Conservation (phyloP, 2,329 filamentous ascomycete genomes). For the Spiromastix sp. region DNA sequence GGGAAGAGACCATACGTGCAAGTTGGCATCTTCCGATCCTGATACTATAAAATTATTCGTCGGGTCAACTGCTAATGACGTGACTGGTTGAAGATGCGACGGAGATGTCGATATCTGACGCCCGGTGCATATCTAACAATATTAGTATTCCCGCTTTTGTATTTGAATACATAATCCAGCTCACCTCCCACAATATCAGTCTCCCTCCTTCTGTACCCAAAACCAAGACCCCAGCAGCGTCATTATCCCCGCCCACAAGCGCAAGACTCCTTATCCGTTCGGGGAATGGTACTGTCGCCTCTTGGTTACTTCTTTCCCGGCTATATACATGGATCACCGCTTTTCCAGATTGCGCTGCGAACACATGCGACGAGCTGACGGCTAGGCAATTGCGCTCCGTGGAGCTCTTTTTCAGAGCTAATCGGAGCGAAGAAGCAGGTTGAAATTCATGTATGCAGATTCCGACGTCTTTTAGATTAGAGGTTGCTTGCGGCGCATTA, state of each 20-base stretch:
- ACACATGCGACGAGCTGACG: constrained; percentile 71
- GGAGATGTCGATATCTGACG: constrained; percentile 35
- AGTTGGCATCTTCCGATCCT: constrained; percentile 60
- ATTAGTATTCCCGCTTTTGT: constrained; percentile 5
- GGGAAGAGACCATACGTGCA: constrained; percentile 83
- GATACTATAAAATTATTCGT: constrained; percentile 45
- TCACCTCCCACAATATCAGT: constrained; percentile 85
- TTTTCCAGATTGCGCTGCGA: constrained; percentile 84
- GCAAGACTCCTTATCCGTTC: constrained; percentile 74
- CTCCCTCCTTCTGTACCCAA: constrained; percentile 78
- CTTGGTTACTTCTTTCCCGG: constrained; percentile 71
- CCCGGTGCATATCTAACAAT: constrained; percentile 31
- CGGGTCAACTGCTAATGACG: constrained; percentile 59
- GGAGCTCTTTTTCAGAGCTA: constrained; percentile 85
- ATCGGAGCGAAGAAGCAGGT: constrained; percentile 63
- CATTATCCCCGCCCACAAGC: constrained; percentile 53
- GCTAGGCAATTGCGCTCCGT: constrained; percentile 70
- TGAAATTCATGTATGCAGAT: constrained; percentile 79
- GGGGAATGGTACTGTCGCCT: constrained; percentile 76
- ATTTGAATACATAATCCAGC: constrained; percentile 18
- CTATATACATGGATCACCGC: constrained; percentile 90
- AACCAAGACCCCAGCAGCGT: constrained; percentile 47
- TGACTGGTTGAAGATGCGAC: constrained; percentile 45
- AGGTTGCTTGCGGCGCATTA: constrained; percentile 26
- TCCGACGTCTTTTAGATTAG: constrained; percentile 62